phyloP scores from a whole-genome alignment of 805 yeast genomes.

The Tetrapisispora nanseiensis region DNA sequence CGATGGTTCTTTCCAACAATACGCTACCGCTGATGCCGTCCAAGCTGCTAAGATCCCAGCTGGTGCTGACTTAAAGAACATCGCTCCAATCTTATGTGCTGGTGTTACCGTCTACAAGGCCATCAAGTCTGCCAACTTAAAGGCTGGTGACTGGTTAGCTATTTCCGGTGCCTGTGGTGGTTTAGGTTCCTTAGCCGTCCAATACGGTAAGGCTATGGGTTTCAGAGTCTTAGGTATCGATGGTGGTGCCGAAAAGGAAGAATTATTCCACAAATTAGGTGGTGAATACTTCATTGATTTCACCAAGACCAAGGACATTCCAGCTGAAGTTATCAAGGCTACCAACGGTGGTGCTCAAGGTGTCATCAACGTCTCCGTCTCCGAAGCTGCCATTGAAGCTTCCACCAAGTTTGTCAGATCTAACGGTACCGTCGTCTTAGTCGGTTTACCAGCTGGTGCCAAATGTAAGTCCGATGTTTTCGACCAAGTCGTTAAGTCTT shows the following conservation, averaged over 20 bases:
- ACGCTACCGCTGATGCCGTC: conserved; percentile 55
- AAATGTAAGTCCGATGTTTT: conserved; percentile 38
- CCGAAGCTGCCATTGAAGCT: conserved; percentile 42
- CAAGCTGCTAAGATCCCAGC: conserved; percentile 52
- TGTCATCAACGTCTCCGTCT: conserved; percentile 53
- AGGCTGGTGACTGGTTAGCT: conserved; percentile 65
- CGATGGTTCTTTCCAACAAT: conserved; percentile 59
- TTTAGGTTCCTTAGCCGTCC: conserved; percentile 65
- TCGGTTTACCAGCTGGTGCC: conserved; percentile 51
- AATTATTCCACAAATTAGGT: conserved; percentile 44
- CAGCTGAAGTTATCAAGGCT: conserved; percentile 35
- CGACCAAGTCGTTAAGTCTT: conserved; percentile 40
- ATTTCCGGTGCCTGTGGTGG: conserved; percentile 80
- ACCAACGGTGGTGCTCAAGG: conserved; percentile 64
- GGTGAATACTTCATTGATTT: conserved; percentile 56
- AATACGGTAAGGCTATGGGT: conserved; percentile 72
- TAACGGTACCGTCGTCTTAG: conserved; percentile 52
- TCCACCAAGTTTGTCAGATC: conserved; percentile 45
- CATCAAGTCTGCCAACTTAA: conserved; percentile 45
- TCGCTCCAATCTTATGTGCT: conserved; percentile 58
- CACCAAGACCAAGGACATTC: conserved; percentile 41
- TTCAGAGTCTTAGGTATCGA: conserved; percentile 61
- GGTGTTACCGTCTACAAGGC: conserved; percentile 65
- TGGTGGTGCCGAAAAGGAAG: conserved; percentile 61
- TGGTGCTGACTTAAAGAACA: conserved; percentile 45